Evolutionary conservation across 176 grass and related monocot genomes (phyloP).

Genomic region (Oryza glumipatula): DNA sequence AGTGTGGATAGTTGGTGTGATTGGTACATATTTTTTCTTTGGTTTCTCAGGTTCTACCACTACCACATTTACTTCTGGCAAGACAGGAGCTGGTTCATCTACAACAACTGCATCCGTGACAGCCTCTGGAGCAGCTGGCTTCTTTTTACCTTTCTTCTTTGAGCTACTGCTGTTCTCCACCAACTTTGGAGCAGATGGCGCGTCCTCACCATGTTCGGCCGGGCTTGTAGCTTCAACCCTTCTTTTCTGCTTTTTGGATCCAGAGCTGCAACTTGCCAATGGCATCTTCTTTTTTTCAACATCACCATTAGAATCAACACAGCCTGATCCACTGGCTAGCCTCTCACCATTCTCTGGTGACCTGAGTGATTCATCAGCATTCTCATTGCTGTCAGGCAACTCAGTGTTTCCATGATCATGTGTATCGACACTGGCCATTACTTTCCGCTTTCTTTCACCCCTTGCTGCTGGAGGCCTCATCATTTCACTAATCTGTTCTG

Average conservation of each 20-base stretch:
- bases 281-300: slow-evolving; percentile 49
- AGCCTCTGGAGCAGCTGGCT: slow-evolving; percentile 49
- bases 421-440: slow-evolving; percentile 41
- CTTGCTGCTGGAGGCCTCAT: slow-evolving; percentile 52
- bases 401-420: slow-evolving; percentile 47
- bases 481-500: slow-evolving; percentile 57
- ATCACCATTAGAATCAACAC: slow-evolving; percentile 48
- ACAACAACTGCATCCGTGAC: slow-evolving; percentile 41
- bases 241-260: slow-evolving; percentile 69
- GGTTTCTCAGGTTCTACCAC: slow-evolving; percentile 79
- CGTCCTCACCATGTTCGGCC: slow-evolving; percentile 48
- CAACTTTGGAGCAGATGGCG: slow-evolving; percentile 50
- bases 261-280: slow-evolving; percentile 53
- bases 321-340: slow-evolving; percentile 42
- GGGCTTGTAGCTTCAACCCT: slow-evolving; percentile 52
- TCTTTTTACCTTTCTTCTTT: slow-evolving; percentile 96
- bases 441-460: slow-evolving; percentile 78
- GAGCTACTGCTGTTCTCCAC: slow-evolving; percentile 47
- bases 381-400: slow-evolving; percentile 46
- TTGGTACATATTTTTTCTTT: slow-evolving; percentile 83
- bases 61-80: slow-evolving; percentile 48
- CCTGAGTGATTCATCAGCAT: slow-evolving; percentile 37
- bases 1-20: slow-evolving; percentile 89
- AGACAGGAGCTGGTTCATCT: slow-evolving; percentile 44
- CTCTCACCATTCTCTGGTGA: slow-evolving; percentile 44